These are phyloP conservation scores for Phialophora chinensis DNA, from an alignment of 2,329 filamentous ascomycete genomes.

Conservation along the genomic window DNA sequence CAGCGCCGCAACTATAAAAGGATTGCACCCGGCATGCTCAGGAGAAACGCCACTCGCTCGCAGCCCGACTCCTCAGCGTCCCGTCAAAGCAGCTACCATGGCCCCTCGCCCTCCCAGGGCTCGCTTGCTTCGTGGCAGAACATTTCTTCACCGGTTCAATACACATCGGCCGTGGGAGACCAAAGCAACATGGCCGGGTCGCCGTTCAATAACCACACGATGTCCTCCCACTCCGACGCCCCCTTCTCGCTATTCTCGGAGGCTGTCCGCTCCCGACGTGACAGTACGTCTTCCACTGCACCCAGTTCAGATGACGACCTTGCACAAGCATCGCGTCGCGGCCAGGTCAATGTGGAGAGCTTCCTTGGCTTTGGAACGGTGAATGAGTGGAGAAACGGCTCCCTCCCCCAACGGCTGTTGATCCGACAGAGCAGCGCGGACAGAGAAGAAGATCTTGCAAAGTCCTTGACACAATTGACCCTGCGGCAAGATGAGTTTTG, in stretches of 20 bases:
- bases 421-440: not conserved
- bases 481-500: not conserved
- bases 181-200: not conserved
- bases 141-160: not conserved
- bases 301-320: not conserved
- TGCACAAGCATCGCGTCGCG: not conserved
- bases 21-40: not conserved
- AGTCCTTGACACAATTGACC: not conserved
- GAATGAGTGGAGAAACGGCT: not conserved
- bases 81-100: not conserved
- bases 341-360: not conserved
- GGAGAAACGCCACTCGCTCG: not conserved
- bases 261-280: not conserved
- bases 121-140: not conserved
- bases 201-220: not conserved
- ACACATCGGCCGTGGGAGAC: not conserved
- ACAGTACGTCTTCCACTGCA: not conserved
- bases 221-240: not conserved
- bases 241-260: not conserved
- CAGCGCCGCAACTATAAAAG: not conserved
- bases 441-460: not conserved
- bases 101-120: too few species aligned
- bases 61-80: too few species aligned
- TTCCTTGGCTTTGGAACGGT: not conserved
- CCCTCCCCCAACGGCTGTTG: not conserved